Evolutionary conservation across 2,329 filamentous ascomycete genomes (phyloP), one percentile per base, ranked within the genome.

Genomic region (Colletotrichum graminicola): DNA sequence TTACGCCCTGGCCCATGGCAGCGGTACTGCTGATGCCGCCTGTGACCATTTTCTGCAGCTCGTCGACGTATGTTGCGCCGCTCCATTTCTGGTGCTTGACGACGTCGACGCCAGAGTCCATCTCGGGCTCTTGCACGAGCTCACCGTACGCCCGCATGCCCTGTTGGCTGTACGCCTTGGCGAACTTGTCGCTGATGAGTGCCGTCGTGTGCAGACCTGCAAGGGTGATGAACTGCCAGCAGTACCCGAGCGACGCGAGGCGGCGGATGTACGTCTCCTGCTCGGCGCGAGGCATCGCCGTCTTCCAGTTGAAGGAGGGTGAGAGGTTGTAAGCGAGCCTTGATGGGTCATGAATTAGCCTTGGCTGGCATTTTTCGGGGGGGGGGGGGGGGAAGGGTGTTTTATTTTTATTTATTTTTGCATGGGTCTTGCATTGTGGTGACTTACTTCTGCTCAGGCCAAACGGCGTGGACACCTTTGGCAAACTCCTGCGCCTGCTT

Each of bases 161-260:
- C 72, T 92, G 86, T 81, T 90, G 86, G 68, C 92, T 88, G 81
- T 93, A 99, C 60, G 94, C 93, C 80, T 90, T 89, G 72, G 94
- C 91, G 84, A 99, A 99, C 74, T 92, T 90, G 84, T 98, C 91
- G 78, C 92, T 92, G 84, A 97, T 97, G 64, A 99, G 90, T 47
- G 95, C 96, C 5, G 94, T 98, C 73, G 94, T 97, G 87, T 99
- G 96, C 79, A 99, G 88, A 76, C 96, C 96, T 6, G 95, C 96
- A 57, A 99, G 90, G n/a, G 96, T 99, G 86, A 99, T 99, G 88
- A 99, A 99, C 84, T 99, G 96, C 96, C 96, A 99, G 90, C 94
- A 97, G 89, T 99, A 99, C 74, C 96, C 96, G 60, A 99, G 89
- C 74, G 85, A 79, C 73, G 91, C 94, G 51, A 99, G 92, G 52